phyloP scores from a whole-genome alignment of 2,329 filamentous ascomycete genomes.

The Ploettnerulaceae sp. region DNA sequence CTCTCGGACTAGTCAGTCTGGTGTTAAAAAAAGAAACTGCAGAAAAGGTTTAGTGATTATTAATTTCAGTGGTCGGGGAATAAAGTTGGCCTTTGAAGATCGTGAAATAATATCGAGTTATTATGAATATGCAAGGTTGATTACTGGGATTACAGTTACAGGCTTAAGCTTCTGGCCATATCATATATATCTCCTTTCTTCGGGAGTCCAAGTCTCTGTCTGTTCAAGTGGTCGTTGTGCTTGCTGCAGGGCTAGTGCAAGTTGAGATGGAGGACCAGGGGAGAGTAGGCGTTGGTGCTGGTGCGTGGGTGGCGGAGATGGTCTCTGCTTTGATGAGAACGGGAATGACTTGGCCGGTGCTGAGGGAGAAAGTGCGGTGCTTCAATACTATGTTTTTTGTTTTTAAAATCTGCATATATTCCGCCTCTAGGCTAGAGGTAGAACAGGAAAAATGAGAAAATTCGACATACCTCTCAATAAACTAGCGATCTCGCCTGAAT shows the following conservation, averaged over 20 bases:
- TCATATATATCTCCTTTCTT: neutral
- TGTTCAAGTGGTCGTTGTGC: neutral
- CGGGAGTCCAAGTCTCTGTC: neutral
- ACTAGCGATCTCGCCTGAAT: conserved; percentile 52
- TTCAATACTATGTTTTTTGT: conserved; percentile 42
- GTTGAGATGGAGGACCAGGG: conserved; percentile 22
- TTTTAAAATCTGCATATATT: neutral
- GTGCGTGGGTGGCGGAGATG: conserved; percentile 20
- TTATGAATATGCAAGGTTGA: too few species aligned
- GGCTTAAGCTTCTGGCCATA: too few species aligned
- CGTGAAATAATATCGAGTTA: too few species aligned
- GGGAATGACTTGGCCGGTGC: conserved; percentile 63
- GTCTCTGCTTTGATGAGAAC: conserved; percentile 58
- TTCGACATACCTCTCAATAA: conserved; percentile 39
- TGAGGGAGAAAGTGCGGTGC: conserved; percentile 54
- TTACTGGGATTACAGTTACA: too few species aligned
- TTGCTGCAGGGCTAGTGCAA: conserved; percentile 3
- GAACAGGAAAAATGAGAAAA: neutral
- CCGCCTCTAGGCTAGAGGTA: too few species aligned
- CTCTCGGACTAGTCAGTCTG: too few species aligned
- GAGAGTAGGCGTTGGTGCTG: conserved; percentile 19
- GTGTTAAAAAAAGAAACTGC: too few species aligned
- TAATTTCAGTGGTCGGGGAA: too few species aligned
- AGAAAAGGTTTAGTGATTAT: too few species aligned
- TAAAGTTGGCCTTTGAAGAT: too few species aligned